Evolutionary conservation across 176 grass and related monocot species (phyloP).

Genomic region (Phyllostachys edulis): DNA sequence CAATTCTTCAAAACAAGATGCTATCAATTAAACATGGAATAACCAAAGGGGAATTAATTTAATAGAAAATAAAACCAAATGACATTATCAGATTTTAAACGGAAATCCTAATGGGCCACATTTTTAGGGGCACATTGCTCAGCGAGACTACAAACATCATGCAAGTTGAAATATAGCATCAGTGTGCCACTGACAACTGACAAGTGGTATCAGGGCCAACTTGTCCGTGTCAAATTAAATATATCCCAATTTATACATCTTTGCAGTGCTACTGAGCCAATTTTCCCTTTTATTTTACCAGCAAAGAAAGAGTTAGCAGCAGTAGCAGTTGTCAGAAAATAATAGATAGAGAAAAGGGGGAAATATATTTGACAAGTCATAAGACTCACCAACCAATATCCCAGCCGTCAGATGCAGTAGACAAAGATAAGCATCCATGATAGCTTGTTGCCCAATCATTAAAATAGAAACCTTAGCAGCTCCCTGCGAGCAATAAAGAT

Average conservation of each 20-base stretch:
- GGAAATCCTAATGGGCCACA: neutral
- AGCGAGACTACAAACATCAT: neutral
- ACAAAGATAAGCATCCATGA: constrained; percentile 99
- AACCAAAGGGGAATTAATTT: neutral
- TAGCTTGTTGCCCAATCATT: constrained; percentile 99
- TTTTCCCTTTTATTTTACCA: neutral
- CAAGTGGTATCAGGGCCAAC: neutral
- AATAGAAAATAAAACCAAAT: constrained; percentile 9
- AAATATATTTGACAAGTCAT: constrained; percentile 4
- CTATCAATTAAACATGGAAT: neutral
- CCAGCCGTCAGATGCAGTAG: constrained; percentile 95
- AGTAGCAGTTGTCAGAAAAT: neutral
- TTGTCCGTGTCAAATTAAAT: neutral
- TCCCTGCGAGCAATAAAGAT: constrained; percentile 54
- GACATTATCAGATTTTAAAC: neutral
- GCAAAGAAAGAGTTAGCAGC: neutral
- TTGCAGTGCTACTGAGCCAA: neutral
- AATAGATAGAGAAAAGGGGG: neutral
- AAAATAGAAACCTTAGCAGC: constrained; percentile 92
- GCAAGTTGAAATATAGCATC: neutral
- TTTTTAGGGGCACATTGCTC: neutral
- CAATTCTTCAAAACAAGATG: neutral
- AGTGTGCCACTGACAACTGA: neutral
- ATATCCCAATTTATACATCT: constrained; percentile 3
- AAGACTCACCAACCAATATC: constrained; percentile 93